These are phyloP conservation scores for Collybia sp. DNA, from an alignment of 768 basidiomycete genomes.

Conservation along the genomic window DNA sequence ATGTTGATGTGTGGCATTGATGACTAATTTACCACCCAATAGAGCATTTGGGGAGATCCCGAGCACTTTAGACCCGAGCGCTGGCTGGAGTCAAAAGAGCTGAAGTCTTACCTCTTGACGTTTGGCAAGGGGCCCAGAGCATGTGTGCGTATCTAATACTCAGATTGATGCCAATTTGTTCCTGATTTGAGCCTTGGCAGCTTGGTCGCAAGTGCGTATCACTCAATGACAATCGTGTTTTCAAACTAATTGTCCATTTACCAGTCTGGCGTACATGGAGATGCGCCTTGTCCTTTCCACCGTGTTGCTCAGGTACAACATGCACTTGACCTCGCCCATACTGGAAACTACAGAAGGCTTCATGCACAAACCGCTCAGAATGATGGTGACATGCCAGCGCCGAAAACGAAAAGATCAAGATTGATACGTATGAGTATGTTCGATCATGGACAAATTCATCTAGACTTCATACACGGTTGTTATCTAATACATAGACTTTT, in stretches of 20 bases:
- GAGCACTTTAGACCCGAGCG: slow-evolving; percentile 28
- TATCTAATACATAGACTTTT: too few species aligned
- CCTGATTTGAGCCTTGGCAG: slow-evolving; percentile 7
- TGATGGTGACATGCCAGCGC: slow-evolving; percentile 13
- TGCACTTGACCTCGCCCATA: slow-evolving; percentile 12
- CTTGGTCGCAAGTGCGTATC: slow-evolving; percentile 17
- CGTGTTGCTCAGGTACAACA: slow-evolving; percentile 17
- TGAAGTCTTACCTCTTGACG: slow-evolving; percentile 19
- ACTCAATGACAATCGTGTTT: neutral
- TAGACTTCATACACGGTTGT: too few species aligned
- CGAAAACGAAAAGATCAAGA: neutral
- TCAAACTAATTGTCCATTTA: slow-evolving; percentile 3
- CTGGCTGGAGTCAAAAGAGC: slow-evolving; percentile 24
- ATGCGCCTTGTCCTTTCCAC: slow-evolving; percentile 19
- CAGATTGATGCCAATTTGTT: neutral
- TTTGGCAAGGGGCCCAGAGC: slow-evolving; percentile 27
- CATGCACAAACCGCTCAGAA: slow-evolving; percentile 20
- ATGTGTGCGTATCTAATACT: slow-evolving; percentile 16
- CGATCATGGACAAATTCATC: too few species aligned
- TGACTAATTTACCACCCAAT: slow-evolving; percentile 3
- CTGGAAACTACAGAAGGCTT: slow-evolving; percentile 22
- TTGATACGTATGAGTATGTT: too few species aligned
- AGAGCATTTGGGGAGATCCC: slow-evolving; percentile 26
- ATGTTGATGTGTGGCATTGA: neutral
- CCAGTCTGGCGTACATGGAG: slow-evolving; percentile 22